Base-by-base conservation (phyloP, 345 rosid genomes). In the Euclidium syriacum region DNA sequence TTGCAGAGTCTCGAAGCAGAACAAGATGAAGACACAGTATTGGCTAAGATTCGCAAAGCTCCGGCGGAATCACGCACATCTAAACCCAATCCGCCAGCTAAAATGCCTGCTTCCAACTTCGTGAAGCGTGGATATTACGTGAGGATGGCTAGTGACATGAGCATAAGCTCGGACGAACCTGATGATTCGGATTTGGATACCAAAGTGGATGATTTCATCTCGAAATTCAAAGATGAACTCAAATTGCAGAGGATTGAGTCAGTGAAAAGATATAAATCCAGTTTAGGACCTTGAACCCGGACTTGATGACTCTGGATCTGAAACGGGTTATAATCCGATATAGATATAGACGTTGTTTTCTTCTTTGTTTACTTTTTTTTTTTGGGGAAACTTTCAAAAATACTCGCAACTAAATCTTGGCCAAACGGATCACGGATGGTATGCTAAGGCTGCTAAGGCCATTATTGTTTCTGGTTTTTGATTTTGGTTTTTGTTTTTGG, bases 181-280 rank as follows among this genome's bases (percentile, higher is more conserved):
- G 81, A 71, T 24, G 82, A 77, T 4, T 2, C 64, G 7, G 78
- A 71, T 0, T 72, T 74, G 70, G 48, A 91, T 72, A 78, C 86
- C 6, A 86, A 91, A 63, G 98, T 96, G 2, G 92, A 83, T 55
- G 70, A 82, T 43, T 91, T 91, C 83, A 88, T 91, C 35, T 85
- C 91, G 14, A 82, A 76, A 49, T 85, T 88, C 75, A 86, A 87
- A 54, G 92, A 90, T 35, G 92, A 88, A 8, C 72, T 88, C 77
- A 78, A 49, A 58, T 40, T 80, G 78, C 92, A 91, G 83, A 91
- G 78, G 81, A 40, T 75, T 46, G 83, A 91, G 60, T 85, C 98
- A 10, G 69, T 54, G 4, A 78, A 72, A n/a, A 40, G 60, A 29
- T 71, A 68, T 22, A 77, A 79, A 54, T 91, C 96, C 29, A 88